phyloP scores from a whole-genome alignment of 805 yeast species.

The Nakazawaea ishiwadae region DNA sequence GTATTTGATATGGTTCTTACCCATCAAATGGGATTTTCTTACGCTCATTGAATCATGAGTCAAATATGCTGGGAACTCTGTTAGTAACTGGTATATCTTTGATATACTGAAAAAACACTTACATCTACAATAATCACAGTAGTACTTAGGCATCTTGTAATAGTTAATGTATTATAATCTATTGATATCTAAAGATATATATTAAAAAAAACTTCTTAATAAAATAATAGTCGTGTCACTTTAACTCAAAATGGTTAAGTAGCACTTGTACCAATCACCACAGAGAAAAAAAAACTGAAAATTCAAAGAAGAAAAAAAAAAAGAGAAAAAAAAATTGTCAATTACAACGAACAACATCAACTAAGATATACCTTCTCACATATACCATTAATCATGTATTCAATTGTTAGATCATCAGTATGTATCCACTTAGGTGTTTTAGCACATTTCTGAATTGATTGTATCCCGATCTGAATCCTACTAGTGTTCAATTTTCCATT shows the following conservation, averaged over 20 bases:
- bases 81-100: background rate
- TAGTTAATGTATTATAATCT: background rate
- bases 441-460: no score
- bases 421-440: background rate
- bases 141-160: constrained; percentile 56
- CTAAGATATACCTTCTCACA: no score
- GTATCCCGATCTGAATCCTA: no score
- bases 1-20: constrained; percentile 67
- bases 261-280: constrained; percentile 6
- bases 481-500: background rate
- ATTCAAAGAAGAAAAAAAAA: background rate
- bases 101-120: no score
- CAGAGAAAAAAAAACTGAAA: background rate
- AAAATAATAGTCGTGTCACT: background rate
- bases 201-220: no score
- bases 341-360: background rate
- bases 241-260: no score
- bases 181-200: no score
- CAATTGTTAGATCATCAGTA: constrained; percentile 16
- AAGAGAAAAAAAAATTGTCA: constrained; percentile 1
- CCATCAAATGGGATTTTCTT: constrained; percentile 71
- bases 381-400: constrained; percentile 7
- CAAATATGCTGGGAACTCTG: constrained; percentile 46
- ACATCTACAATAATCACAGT: constrained; percentile 80
- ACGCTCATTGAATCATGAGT: constrained; percentile 91